Evolutionary conservation across 179 eudicot species (phyloP).

Genomic region (Spergularia azorica): DNA sequence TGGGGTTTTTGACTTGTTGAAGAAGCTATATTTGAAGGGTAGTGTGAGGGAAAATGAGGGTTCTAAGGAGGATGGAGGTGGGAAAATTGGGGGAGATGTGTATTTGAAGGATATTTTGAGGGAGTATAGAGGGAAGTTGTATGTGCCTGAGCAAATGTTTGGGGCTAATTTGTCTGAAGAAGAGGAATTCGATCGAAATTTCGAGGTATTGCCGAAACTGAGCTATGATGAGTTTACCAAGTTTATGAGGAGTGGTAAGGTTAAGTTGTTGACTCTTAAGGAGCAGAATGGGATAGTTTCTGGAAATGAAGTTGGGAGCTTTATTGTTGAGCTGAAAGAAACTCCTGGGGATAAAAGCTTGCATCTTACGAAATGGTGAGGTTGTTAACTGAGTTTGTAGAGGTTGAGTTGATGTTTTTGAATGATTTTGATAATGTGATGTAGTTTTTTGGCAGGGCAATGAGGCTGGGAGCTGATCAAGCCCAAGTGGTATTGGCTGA

Average conservation of each 20-base stretch:
- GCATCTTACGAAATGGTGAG: slow-evolving; percentile 79
- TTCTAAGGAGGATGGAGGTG: slow-evolving; percentile 30
- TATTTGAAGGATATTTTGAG: slow-evolving; percentile 79
- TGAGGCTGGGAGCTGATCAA: slow-evolving; percentile 56
- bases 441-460: slow-evolving; percentile 57
- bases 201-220: slow-evolving; percentile 63
- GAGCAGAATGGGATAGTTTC: slow-evolving; percentile 41
- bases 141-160: slow-evolving; percentile 87
- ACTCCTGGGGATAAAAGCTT: slow-evolving; percentile 75
- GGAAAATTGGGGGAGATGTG: slow-evolving; percentile 40
- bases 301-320: slow-evolving; percentile 46
- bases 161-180: slow-evolving; percentile 65
- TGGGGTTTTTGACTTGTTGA: slow-evolving; percentile 43
- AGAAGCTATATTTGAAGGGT: slow-evolving; percentile 42
- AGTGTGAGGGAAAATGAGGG: slow-evolving; percentile 21
- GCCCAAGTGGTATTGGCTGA: slow-evolving; percentile 55
- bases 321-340: slow-evolving; percentile 77
- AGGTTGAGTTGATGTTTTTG: slow-evolving; percentile 4
- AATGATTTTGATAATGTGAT: slow-evolving; percentile 2
- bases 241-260: slow-evolving; percentile 52
- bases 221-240: slow-evolving; percentile 59
- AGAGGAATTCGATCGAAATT: slow-evolving; percentile 56
- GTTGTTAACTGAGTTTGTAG: slow-evolving; percentile 10
- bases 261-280: slow-evolving; percentile 60
- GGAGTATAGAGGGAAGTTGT: slow-evolving; percentile 77